Percentiles rank a stretch among this genome's conserved stretches.
These are phyloP conservation scores for Trametes villosa DNA, from an alignment of 768 basidiomycete species.

Conservation along the genomic window DNA sequence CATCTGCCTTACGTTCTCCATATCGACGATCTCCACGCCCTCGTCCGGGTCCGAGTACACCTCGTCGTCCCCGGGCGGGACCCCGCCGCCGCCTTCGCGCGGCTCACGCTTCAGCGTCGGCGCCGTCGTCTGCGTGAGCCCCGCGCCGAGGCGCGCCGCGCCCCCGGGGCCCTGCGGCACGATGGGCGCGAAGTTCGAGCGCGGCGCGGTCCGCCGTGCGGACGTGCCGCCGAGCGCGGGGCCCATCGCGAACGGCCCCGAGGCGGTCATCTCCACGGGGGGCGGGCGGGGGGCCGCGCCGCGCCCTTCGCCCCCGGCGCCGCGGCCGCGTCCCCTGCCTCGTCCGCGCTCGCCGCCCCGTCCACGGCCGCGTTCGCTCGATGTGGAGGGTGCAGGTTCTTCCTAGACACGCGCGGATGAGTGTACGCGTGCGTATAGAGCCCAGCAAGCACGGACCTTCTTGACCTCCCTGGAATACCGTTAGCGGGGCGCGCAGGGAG, in stretches of 20 bases:
- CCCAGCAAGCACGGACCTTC: slow-evolving; percentile 46
- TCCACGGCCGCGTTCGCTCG: slow-evolving; percentile 7
- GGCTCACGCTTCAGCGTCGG: slow-evolving; percentile 46
- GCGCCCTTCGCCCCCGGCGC: slow-evolving; percentile 57
- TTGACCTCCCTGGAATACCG: slow-evolving; percentile 59
- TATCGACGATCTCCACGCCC: slow-evolving; percentile 85
- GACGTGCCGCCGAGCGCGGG: slow-evolving; percentile 69
- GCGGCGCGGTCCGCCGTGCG: slow-evolving; percentile 54
- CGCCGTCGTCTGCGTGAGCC: slow-evolving; percentile 52
- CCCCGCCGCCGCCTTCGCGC: slow-evolving; percentile 34
- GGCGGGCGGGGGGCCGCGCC: slow-evolving; percentile 53
- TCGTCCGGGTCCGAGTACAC: slow-evolving; percentile 87
- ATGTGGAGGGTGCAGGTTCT: slow-evolving; percentile 21
- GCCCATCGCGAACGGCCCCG: slow-evolving; percentile 88
- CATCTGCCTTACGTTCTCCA: slow-evolving; percentile 75
- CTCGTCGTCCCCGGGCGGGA: slow-evolving; percentile 57
- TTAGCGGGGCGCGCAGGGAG: slow-evolving; percentile 13
- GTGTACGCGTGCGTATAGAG: not conserved
- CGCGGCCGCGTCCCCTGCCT: slow-evolving; percentile 47
- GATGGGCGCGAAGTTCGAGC: slow-evolving; percentile 59
- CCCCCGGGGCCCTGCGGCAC: slow-evolving; percentile 45
- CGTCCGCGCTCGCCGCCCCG: slow-evolving; percentile 40
- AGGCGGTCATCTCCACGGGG: slow-evolving; percentile 76
- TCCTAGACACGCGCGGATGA: slow-evolving; percentile 16
- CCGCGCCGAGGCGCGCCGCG: slow-evolving; percentile 48